Base-by-base conservation (phyloP, 805 yeast species). In the Ogataea dorogensis region DNA sequence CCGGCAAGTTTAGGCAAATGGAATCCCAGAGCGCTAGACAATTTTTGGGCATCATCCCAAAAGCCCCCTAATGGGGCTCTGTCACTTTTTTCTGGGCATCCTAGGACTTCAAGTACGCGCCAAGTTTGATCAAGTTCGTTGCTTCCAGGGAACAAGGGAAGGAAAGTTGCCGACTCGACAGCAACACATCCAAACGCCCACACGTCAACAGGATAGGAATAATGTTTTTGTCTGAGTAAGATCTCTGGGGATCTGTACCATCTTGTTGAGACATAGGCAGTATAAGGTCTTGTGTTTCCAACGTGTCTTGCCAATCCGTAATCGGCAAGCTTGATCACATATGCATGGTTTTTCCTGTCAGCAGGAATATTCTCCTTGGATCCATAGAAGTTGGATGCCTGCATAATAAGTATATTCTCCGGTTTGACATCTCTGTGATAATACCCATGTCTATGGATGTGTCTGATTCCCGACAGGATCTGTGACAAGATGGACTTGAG, bases 341-440 rank as follows among this genome's bases (percentile, higher is more conserved):
- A 85, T 16, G 65, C 58, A 42, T 72, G 71, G 23, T 53, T 44
- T 8, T 51, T 48, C 44, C 64, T 56, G 56, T 61, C 59, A 42
- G 50, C 27, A 46, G 80, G 80, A 13, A 73, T 56, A 14, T 39
- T 42, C 16, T 56, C 50, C 31, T 52, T 58, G 8, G 61, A 47
- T 2, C 75, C 74, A 56, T 73, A 81, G 51, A 72, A 82, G 32
- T 69, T 69, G 24, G 63, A 59, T 5, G 81, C 62, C 15, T 80
- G 77, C 23, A 79, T 68, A 4, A 89, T 76, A 47, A 91, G 71
- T 17, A 91, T 81, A 59, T 91, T 91, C 53, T 91, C 97, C 0
- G 98, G 98, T 60, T 91, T 91, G 31, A 91, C 71, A 65, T 91
- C 98, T 39, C 98, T 73, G 58, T 91, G 98, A 53, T 81, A 81